Percentiles rank a stretch among this genome's conserved stretches.
Evolutionary conservation across 805 yeast species (phyloP).

Genomic region (Lachancea cidri): DNA sequence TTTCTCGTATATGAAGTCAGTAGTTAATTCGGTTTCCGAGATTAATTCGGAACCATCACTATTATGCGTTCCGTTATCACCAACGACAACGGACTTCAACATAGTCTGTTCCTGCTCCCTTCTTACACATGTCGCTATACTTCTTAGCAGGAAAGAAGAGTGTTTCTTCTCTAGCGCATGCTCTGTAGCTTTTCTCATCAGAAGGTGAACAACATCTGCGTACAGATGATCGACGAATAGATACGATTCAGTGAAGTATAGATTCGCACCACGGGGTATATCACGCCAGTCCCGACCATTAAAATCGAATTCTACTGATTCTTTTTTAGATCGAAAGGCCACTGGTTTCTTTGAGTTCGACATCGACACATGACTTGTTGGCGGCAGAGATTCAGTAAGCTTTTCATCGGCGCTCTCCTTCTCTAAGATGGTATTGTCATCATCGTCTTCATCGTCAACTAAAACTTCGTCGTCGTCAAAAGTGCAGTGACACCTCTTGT

Average conservation of each 20-base stretch:
- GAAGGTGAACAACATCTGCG: constrained; percentile 10
- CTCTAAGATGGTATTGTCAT: constrained; percentile 16
- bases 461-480: constrained; percentile 33
- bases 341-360: constrained; percentile 15
- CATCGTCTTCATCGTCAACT: constrained; percentile 25
- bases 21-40: constrained; percentile 34
- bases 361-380: not conserved
- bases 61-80: constrained; percentile 1
- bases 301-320: constrained; percentile 47
- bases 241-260: constrained; percentile 28
- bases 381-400: not conserved
- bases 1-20: constrained; percentile 47
- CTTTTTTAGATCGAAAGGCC: constrained; percentile 33
- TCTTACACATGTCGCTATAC: constrained; percentile 51
- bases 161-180: constrained; percentile 16
- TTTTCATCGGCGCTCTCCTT: constrained; percentile 16
- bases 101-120: constrained; percentile 37
- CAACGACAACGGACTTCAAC: constrained; percentile 11
- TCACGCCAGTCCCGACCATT: constrained; percentile 70
- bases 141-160: constrained; percentile 20
- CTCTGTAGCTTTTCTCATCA: constrained; percentile 18
- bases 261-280: constrained; percentile 56
- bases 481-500: constrained; percentile 36
- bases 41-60: constrained; percentile 1
- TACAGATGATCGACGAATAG: constrained; percentile 16